Percentiles rank a stretch among this genome's conserved stretches.
Conservation (phyloP, 1,284 basidiomycete genomes). For the Sutorius eximius region DNA sequence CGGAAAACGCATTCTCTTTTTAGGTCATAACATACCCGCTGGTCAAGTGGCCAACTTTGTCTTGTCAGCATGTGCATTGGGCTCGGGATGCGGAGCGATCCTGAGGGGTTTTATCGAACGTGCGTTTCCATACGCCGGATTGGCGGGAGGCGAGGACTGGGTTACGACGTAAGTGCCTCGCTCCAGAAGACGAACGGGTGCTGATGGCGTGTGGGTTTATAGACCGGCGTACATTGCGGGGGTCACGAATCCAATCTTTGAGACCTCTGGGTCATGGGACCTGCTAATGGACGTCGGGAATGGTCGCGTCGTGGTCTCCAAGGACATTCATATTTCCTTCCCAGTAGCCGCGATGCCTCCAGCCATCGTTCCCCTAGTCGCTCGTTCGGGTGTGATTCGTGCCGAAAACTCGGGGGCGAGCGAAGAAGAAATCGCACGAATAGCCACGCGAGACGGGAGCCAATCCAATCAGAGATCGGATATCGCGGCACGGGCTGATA, state of each 20-base stretch:
- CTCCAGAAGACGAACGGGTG: not conserved
- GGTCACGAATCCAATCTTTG: slow-evolving; percentile 95
- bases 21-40: slow-evolving; percentile 85
- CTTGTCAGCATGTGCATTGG: slow-evolving; percentile 89
- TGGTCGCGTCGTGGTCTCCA: slow-evolving; percentile 82
- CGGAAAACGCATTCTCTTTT: slow-evolving; percentile 90
- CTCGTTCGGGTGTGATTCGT: slow-evolving; percentile 60
- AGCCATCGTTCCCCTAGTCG: slow-evolving; percentile 44
- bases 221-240: slow-evolving; percentile 93
- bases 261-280: slow-evolving; percentile 87
- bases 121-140: slow-evolving; percentile 92
- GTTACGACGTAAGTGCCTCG: slow-evolving; percentile 69
- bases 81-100: slow-evolving; percentile 84
- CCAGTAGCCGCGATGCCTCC: slow-evolving; percentile 47
- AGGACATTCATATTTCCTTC: slow-evolving; percentile 69
- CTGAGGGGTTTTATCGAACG: slow-evolving; percentile 84
- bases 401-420: slow-evolving; percentile 57
- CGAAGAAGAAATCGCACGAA: slow-evolving; percentile 62
- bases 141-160: slow-evolving; percentile 87
- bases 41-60: slow-evolving; percentile 89
- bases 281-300: slow-evolving; percentile 88
- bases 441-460: slow-evolving; percentile 37
- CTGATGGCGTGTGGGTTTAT: slow-evolving; percentile 12
- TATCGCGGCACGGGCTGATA: slow-evolving; percentile 57
- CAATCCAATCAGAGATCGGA: slow-evolving; percentile 48